Conservation (phyloP, 495 filamentous ascomycete species). For the Talaromyces borbonicus region DNA sequence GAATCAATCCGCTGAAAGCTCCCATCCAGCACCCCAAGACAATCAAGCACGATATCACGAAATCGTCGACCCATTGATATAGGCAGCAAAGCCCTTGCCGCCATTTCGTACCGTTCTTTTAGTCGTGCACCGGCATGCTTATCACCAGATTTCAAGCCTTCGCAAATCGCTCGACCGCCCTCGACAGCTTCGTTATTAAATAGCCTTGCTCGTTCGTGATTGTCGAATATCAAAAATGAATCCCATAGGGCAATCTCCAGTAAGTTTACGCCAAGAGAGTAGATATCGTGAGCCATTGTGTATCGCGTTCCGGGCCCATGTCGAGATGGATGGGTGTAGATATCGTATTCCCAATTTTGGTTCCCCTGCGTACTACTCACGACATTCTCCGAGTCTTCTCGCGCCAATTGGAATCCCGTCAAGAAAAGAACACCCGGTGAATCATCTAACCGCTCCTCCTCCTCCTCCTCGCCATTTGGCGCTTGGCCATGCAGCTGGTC, state of each 20-base stretch:
- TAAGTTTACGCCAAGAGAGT: constrained; percentile 47
- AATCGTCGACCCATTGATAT: not conserved
- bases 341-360: constrained; percentile 1
- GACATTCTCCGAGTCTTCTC: not conserved
- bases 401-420: not conserved
- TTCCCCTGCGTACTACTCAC: not conserved
- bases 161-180: not conserved
- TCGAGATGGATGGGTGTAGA: not conserved
- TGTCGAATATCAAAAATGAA: constrained; percentile 21
- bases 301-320: constrained; percentile 10
- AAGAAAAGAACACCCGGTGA: not conserved
- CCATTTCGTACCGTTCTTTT: not conserved
- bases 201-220: not conserved
- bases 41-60: not conserved
- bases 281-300: constrained; percentile 52
- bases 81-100: not conserved
- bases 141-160: not conserved
- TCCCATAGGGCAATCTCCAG: constrained; percentile 50
- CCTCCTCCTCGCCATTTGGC: too few species aligned
- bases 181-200: not conserved
- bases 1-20: not conserved
- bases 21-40: not conserved
- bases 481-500: not conserved
- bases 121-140: not conserved
- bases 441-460: too few species aligned